A percentile compares a stretch with the other conserved stretches of the same genome.
Conservation (phyloP, 164 flowering plant genomes). For the Vitis labrusca region DNA sequence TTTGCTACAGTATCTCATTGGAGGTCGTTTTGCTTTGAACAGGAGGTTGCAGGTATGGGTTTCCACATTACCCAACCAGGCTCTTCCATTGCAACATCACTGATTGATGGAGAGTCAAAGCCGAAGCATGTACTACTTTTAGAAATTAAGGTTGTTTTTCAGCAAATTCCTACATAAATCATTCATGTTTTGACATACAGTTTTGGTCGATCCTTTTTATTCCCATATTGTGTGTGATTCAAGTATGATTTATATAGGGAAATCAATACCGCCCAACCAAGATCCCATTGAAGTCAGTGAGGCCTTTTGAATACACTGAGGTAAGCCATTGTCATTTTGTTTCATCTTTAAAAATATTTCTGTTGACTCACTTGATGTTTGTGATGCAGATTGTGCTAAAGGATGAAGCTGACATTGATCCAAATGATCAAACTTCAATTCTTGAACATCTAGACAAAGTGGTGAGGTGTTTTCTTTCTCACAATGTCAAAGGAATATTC, state of each 20-base stretch:
- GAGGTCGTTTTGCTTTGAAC: constrained; percentile 20
- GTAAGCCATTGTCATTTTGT: constrained; percentile 27
- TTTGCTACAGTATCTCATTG: constrained; percentile 15
- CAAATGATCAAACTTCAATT: constrained; percentile 87
- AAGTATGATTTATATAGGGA: constrained; percentile 49
- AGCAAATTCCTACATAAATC: background rate
- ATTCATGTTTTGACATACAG: background rate
- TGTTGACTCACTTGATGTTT: constrained; percentile 9
- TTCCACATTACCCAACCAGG: constrained; percentile 99
- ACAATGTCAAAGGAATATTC: background rate
- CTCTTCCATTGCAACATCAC: constrained; percentile 95
- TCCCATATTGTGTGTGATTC: background rate
- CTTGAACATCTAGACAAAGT: constrained; percentile 92
- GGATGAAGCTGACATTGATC: constrained; percentile 84
- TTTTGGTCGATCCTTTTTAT: background rate
- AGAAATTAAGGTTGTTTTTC: constrained; percentile 80
- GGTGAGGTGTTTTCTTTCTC: constrained; percentile 37
- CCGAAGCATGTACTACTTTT: constrained; percentile 95
- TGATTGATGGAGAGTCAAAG: constrained; percentile 97
- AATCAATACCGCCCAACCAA: constrained; percentile 96
- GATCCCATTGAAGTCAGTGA: constrained; percentile 85
- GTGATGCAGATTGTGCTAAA: constrained; percentile 72
- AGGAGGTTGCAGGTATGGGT: constrained; percentile 99
- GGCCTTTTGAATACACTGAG: constrained; percentile 95
- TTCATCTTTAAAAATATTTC: background rate